Conservation (phyloP, 1,284 basidiomycete species). For the Trichosporon sp. region DNA sequence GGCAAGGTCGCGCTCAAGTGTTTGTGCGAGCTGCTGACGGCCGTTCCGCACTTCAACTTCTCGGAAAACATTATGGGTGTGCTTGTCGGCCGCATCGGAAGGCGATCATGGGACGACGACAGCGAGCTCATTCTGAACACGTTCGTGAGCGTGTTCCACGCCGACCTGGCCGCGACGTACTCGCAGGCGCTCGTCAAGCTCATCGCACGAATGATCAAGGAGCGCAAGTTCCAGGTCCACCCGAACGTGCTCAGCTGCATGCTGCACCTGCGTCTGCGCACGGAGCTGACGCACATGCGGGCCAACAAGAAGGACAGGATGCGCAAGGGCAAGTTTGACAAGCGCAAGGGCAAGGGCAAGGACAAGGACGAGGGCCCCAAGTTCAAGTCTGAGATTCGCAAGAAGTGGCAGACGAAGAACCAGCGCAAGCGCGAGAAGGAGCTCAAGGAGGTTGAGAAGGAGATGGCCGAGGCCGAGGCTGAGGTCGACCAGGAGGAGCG, state of each 20-base stretch:
- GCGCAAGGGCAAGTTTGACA: slow-evolving; percentile 25
- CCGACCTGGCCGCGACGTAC: slow-evolving; percentile 74
- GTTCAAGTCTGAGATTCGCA: slow-evolving; percentile 67
- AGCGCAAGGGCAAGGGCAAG: slow-evolving; percentile 53
- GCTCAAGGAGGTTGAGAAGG: slow-evolving; percentile 79
- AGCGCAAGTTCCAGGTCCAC: slow-evolving; percentile 85
- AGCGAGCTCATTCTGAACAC: slow-evolving; percentile 81
- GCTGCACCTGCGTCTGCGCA: slow-evolving; percentile 81
- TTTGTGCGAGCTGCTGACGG: slow-evolving; percentile 80
- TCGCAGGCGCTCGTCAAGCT: slow-evolving; percentile 89
- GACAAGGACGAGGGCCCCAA: slow-evolving; percentile 53
- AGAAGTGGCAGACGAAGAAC: slow-evolving; percentile 81
- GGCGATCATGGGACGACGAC: slow-evolving; percentile 82
- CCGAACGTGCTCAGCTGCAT: slow-evolving; percentile 85
- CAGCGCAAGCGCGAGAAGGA: slow-evolving; percentile 77
- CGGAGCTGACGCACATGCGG: slow-evolving; percentile 68
- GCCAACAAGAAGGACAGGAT: slow-evolving; percentile 57
- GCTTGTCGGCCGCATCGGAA: slow-evolving; percentile 80
- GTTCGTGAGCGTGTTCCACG: slow-evolving; percentile 76
- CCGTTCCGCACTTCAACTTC: slow-evolving; percentile 97
- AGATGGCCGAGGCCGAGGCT: slow-evolving; percentile 91
- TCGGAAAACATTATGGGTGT: slow-evolving; percentile 87
- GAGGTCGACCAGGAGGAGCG: slow-evolving; percentile 92
- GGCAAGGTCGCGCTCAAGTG: slow-evolving; percentile 74
- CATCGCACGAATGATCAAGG: slow-evolving; percentile 95